These are phyloP conservation scores for Ophiocordyceps camponoti-leonardi DNA, from an alignment of 2,329 filamentous ascomycete species.

Conservation along the genomic window DNA sequence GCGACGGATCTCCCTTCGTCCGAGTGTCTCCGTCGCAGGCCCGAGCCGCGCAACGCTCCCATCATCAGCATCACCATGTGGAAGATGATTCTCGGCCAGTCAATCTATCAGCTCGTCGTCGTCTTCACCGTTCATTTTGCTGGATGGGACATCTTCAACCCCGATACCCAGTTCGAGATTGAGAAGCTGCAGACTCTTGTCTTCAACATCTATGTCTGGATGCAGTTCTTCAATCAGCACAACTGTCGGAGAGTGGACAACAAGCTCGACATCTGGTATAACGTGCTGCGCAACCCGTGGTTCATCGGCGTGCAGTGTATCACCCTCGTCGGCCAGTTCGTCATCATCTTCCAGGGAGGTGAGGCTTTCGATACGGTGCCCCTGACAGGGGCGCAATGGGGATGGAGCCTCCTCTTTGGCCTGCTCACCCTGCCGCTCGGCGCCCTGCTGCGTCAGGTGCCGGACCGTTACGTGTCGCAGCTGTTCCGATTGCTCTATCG, in stretches of 20 bases:
- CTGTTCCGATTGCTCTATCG: constrained; percentile 11
- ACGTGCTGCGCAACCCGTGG: constrained; percentile 57
- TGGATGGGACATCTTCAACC: constrained; percentile 39
- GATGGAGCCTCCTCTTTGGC: constrained; percentile 50
- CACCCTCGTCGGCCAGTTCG: constrained; percentile 52
- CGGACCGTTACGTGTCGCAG: constrained; percentile 15
- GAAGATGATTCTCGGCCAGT: constrained; percentile 80
- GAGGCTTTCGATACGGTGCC: constrained; percentile 45
- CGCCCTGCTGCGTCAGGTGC: constrained; percentile 22
- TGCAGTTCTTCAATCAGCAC: constrained; percentile 78
- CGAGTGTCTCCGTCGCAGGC: constrained; percentile 44
- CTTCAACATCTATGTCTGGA: constrained; percentile 79
- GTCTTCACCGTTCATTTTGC: constrained; percentile 45
- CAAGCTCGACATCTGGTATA: constrained; percentile 61
- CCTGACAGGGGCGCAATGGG: constrained; percentile 51
- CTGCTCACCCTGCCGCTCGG: constrained; percentile 48
- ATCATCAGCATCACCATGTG: constrained; percentile 65
- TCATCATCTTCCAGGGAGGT: constrained; percentile 56
- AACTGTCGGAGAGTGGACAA: constrained; percentile 70
- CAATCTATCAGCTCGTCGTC: constrained; percentile 53
- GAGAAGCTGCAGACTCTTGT: constrained; percentile 44
- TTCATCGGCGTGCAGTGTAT: constrained; percentile 52
- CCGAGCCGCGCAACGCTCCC: constrained; percentile 54
- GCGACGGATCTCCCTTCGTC: constrained; percentile 42
- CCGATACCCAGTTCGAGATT: constrained; percentile 15